These are phyloP conservation scores for Artomyces pyxidatus DNA, from an alignment of 768 basidiomycete genomes.

Conservation along the genomic window DNA sequence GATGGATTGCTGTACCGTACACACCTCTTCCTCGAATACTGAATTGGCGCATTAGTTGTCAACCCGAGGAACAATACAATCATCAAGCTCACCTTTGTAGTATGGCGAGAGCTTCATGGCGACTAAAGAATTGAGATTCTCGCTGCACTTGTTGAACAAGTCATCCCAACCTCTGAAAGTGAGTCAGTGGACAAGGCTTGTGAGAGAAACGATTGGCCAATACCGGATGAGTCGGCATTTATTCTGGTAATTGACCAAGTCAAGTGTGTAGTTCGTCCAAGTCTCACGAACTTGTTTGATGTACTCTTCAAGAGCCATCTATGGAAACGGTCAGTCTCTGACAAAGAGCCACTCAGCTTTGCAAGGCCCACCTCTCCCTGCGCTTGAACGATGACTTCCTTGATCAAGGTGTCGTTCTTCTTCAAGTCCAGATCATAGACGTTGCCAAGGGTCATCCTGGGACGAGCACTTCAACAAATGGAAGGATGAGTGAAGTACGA, in stretches of 20 bases:
- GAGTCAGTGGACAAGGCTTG: too few species aligned
- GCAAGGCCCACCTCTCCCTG: conserved; percentile 74
- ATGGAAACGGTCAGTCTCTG: conserved; percentile 24
- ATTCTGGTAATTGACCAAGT: conserved; percentile 97
- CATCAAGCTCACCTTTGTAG: conserved; percentile 66
- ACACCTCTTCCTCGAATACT: conserved; percentile 88
- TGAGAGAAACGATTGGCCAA: too few species aligned
- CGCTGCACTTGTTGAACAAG: conserved; percentile 92
- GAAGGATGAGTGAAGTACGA: too few species aligned
- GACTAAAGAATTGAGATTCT: conserved; percentile 90
- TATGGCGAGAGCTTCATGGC: conserved; percentile 99
- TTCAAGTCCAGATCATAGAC: conserved; percentile 97
- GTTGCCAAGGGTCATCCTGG: conserved; percentile 88
- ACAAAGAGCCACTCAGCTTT: background rate
- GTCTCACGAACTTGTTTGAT: conserved; percentile 94
- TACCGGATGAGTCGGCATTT: conserved; percentile 93
- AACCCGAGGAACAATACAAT: background rate
- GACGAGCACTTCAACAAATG: conserved; percentile 6
- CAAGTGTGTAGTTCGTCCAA: conserved; percentile 93
- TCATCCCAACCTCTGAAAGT: conserved; percentile 86
- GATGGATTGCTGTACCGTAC: too few species aligned
- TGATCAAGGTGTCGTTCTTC: conserved; percentile 84
- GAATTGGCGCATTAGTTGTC: conserved; percentile 1
- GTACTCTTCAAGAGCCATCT: conserved; percentile 96
- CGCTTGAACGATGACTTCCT: conserved; percentile 93